These are phyloP conservation scores for Pseudocercospora eumusae DNA, from an alignment of 2,329 filamentous ascomycete genomes.

Conservation along the genomic window DNA sequence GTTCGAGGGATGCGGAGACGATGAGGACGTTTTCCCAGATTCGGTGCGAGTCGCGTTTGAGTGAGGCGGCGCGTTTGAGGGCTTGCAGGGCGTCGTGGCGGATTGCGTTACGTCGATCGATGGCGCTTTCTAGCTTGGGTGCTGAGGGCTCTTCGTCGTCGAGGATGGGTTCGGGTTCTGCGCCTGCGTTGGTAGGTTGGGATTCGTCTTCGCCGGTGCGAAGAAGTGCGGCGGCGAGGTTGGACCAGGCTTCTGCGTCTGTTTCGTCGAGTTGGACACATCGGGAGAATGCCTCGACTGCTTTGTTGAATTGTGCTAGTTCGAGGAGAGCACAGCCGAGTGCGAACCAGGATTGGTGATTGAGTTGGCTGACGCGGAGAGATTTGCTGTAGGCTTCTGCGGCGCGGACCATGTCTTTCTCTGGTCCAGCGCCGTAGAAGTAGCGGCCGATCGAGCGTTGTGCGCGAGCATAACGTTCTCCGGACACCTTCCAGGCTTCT, in stretches of 20 bases:
- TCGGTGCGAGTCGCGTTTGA: slow-evolving; percentile 82
- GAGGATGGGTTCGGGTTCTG: slow-evolving; percentile 23
- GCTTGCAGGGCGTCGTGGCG: slow-evolving; percentile 76
- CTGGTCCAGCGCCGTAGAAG: slow-evolving; percentile 58
- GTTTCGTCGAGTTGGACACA: slow-evolving; percentile 83
- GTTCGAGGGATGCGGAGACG: slow-evolving; percentile 73
- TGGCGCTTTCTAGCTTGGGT: slow-evolving; percentile 21
- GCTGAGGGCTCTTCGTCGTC: slow-evolving; percentile 38
- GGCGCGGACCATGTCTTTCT: slow-evolving; percentile 66
- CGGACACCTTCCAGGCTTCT: slow-evolving; percentile 84
- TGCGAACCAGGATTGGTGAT: slow-evolving; percentile 82
- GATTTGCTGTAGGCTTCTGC: slow-evolving; percentile 77
- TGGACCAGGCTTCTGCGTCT: slow-evolving; percentile 92
- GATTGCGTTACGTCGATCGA: slow-evolving; percentile 55
- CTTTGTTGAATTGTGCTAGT: slow-evolving; percentile 72
- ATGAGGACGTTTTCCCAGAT: slow-evolving; percentile 98
- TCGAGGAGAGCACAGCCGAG: slow-evolving; percentile 86
- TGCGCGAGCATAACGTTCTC: slow-evolving; percentile 76
- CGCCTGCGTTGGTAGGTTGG: neutral
- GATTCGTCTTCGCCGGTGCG: slow-evolving; percentile 29
- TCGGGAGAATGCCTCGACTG: slow-evolving; percentile 78
- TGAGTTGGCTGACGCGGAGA: slow-evolving; percentile 75
- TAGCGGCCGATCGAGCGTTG: slow-evolving; percentile 83
- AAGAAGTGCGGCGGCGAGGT: slow-evolving; percentile 81
- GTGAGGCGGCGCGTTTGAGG: slow-evolving; percentile 79